These are phyloP conservation scores for Gloeopeniophorella convolvens DNA, from an alignment of 768 basidiomycete species.

Conservation along the genomic window DNA sequence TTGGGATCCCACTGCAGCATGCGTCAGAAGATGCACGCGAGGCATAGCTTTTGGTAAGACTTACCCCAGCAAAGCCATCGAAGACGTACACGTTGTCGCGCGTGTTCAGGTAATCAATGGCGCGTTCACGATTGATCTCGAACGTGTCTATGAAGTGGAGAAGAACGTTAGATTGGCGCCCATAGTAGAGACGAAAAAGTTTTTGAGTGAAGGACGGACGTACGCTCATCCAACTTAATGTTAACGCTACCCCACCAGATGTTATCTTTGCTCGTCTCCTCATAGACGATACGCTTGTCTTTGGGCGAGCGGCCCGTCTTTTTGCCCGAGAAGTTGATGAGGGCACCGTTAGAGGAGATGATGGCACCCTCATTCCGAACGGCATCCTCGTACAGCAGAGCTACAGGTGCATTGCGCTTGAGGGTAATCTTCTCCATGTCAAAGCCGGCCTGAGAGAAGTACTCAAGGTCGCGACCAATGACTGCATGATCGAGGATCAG, in stretches of 20 bases:
- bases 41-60: constrained; percentile 23
- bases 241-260: constrained; percentile 99
- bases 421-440: constrained; percentile 97
- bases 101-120: constrained; percentile 98
- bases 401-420: constrained; percentile 88
- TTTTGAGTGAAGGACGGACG: too few species aligned
- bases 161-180: not conserved
- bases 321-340: constrained; percentile 99
- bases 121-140: constrained; percentile 97
- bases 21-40: constrained; percentile 5
- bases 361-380: constrained; percentile 98
- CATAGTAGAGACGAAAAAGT: not conserved
- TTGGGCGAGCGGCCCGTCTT: constrained; percentile 98
- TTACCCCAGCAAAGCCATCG: constrained; percentile 86
- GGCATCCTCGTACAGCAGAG: constrained; percentile 94
- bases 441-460: constrained; percentile 98
- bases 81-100: constrained; percentile 98
- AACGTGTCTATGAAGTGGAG: constrained; percentile 69
- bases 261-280: constrained; percentile 92
- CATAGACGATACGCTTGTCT: constrained; percentile 99
- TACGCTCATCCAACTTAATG: constrained; percentile 97
- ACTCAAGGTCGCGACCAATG: constrained; percentile 88
- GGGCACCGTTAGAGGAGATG: constrained; percentile 89
- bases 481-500: constrained; percentile 40
- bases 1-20: constrained; percentile 84